A percentile compares a stretch with the other conserved stretches of the same genome.
Evolutionary conservation across 2,329 filamentous ascomycete species (phyloP).

Genomic region (Blumeriella jaapii): DNA sequence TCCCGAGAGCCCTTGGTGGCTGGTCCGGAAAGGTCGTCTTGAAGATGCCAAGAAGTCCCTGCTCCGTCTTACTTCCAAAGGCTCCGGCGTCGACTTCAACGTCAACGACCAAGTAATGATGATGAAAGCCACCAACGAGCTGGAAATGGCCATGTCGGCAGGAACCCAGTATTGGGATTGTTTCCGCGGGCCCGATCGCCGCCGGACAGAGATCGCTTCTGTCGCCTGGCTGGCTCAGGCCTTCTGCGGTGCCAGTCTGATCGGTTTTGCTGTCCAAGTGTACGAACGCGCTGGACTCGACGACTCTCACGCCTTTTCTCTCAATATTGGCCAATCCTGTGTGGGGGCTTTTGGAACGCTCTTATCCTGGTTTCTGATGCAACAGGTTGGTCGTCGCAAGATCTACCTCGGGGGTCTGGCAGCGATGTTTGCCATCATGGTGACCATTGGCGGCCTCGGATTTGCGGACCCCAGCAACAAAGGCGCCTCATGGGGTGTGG

Average conservation of each 20-base stretch:
- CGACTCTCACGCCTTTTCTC: constrained; percentile 37
- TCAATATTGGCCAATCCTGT: constrained; percentile 32
- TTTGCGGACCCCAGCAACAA: constrained; percentile 26
- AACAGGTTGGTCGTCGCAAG: constrained; percentile 36
- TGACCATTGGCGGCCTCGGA: constrained; percentile 42
- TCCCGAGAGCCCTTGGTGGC: constrained; percentile 39
- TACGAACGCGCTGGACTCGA: constrained; percentile 43
- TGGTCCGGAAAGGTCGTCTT: constrained; percentile 35
- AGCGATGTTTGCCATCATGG: constrained; percentile 30
- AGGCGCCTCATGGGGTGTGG: constrained; percentile 35
- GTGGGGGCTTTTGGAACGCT: constrained; percentile 41
- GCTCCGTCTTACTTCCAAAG: constrained; percentile 3
- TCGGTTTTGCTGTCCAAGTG: constrained; percentile 47
- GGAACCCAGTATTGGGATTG: constrained; percentile 37
- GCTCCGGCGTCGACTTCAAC: constrained; percentile 4
- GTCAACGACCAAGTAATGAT: constrained; percentile 21
- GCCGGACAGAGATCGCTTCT: constrained; percentile 39
- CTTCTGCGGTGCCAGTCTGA: constrained; percentile 48
- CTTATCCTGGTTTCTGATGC: constrained; percentile 37
- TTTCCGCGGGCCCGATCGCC: constrained; percentile 35
- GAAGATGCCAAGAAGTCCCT: constrained; percentile 13
- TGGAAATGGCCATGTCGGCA: constrained; percentile 34
- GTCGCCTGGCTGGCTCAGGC: constrained; percentile 52
- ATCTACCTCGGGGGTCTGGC: constrained; percentile 39
- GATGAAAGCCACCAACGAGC: constrained; percentile 42